Conservation (phyloP, 352 stramenopile genomes). For the Pythium sp. region DNA sequence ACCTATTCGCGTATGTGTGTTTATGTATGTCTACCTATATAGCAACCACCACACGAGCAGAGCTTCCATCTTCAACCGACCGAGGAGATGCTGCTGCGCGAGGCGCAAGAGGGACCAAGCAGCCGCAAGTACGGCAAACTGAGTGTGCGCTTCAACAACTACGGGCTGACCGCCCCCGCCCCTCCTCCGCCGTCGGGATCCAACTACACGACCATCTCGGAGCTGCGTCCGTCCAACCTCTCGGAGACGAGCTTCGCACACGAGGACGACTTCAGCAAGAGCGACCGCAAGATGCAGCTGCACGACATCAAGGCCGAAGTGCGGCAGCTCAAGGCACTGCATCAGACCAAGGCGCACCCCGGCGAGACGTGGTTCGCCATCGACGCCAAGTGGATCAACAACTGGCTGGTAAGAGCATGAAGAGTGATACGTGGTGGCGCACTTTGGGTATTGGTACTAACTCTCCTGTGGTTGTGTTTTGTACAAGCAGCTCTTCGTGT, state of each 20-base stretch:
- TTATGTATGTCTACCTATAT: background rate
- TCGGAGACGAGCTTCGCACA: conserved; percentile 51
- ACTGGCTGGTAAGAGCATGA: conserved; percentile 34
- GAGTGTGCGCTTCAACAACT: conserved; percentile 65
- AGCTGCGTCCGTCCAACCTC: conserved; percentile 46
- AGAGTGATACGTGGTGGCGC: background rate
- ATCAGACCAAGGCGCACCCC: conserved; percentile 53
- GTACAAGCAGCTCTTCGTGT: conserved; percentile 46
- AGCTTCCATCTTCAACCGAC: conserved; percentile 60
- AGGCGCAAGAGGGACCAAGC: conserved; percentile 38
- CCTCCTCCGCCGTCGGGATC: conserved; percentile 17
- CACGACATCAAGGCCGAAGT: conserved; percentile 68
- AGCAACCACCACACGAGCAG: conserved; percentile 61
- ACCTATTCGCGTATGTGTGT: conserved; percentile 1
- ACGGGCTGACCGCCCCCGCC: conserved; percentile 36
- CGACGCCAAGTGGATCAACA: conserved; percentile 57
- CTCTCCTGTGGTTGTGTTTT: background rate
- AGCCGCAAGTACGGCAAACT: conserved; percentile 72
- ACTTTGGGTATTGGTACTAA: background rate
- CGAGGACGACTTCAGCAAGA: conserved; percentile 67
- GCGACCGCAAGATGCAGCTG: conserved; percentile 29
- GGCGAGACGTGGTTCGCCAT: conserved; percentile 74
- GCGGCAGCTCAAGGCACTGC: conserved; percentile 57
- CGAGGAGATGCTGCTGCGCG: conserved; percentile 49
- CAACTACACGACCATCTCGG: conserved; percentile 59